Percentiles rank a stretch among this genome's conserved stretches.
These are phyloP conservation scores for Cinnamomum chago DNA, from an alignment of 164 flowering plant genomes.

Conservation along the genomic window DNA sequence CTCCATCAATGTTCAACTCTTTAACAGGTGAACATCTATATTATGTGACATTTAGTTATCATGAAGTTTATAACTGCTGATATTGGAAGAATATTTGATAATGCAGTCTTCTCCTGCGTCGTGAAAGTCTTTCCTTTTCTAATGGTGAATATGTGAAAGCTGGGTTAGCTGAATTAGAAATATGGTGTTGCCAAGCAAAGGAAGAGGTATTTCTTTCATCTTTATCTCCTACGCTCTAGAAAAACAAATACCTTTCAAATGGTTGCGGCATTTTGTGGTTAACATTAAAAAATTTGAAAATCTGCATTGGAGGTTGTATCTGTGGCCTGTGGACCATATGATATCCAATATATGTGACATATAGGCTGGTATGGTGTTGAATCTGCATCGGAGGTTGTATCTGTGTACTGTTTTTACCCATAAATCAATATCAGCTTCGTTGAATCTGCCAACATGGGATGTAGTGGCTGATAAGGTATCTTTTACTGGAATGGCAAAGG, in stretches of 20 bases:
- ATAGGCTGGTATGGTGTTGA: background rate
- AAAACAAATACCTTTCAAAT: too few relatives aligned
- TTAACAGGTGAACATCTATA: slow-evolving; percentile 54
- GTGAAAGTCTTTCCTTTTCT: slow-evolving; percentile 81
- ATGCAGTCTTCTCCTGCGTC: slow-evolving; percentile 74
- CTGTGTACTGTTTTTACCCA: background rate
- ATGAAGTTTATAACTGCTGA: background rate
- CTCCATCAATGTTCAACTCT: slow-evolving; percentile 71
- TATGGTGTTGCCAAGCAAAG: slow-evolving; percentile 73
- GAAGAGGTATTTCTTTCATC: slow-evolving; percentile 46
- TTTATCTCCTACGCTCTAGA: background rate
- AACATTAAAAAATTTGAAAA: too few relatives aligned
- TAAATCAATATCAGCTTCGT: background rate
- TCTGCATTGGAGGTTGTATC: background rate
- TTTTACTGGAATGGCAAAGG: too few relatives aligned
- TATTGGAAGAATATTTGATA: slow-evolving; percentile 4
- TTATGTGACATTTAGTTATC: background rate
- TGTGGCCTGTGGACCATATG: background rate
- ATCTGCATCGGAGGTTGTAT: too few relatives aligned
- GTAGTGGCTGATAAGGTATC: background rate
- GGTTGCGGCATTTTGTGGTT: background rate
- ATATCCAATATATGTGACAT: background rate
- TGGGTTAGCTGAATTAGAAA: slow-evolving; percentile 75
- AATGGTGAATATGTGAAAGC: slow-evolving; percentile 86
- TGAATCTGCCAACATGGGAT: background rate